Percentiles rank a stretch among this genome's conserved stretches.
Evolutionary conservation across 1,139 yeast genomes (phyloP).

Genomic region (Candida pseudocylindracea): DNA sequence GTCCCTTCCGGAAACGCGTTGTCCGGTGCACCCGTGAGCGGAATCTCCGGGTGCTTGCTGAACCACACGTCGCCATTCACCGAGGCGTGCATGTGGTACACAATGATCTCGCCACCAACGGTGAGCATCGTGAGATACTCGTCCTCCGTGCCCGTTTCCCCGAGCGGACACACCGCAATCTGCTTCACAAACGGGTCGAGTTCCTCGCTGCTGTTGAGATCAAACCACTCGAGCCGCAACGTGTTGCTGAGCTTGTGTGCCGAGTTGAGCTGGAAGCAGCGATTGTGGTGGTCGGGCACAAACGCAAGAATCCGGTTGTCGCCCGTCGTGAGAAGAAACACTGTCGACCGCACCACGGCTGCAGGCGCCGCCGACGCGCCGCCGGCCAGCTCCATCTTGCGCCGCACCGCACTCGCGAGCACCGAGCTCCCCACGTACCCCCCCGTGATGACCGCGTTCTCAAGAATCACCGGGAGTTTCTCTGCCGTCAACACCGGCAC

Average conservation of each 20-base stretch:
- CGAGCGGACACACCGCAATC: constrained; percentile 40
- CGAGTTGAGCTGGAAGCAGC: constrained; percentile 40
- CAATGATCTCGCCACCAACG: constrained; percentile 54
- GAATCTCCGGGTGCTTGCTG: constrained; percentile 21
- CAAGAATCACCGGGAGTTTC: constrained; percentile 25
- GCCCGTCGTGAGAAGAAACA: constrained; percentile 52
- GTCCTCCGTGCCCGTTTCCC: constrained; percentile 26
- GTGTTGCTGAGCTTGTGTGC: constrained; percentile 34
- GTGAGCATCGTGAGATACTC: constrained; percentile 55
- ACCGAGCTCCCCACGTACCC: constrained; percentile 35
- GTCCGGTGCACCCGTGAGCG: constrained; percentile 53
- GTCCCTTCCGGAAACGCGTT: constrained; percentile 54
- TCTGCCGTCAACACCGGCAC: constrained; percentile 10
- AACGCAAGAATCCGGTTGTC: constrained; percentile 53
- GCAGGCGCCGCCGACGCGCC: too few species aligned
- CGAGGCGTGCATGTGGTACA: constrained; percentile 31
- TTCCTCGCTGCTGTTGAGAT: constrained; percentile 24
- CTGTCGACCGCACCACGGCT: constrained; percentile 1
- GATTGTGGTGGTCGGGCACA: constrained; percentile 38
- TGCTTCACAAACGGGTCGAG: constrained; percentile 66
- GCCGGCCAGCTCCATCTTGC: constrained; percentile 8
- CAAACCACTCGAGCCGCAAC: constrained; percentile 31
- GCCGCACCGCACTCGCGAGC: constrained; percentile 16
- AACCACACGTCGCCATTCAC: constrained; percentile 5
- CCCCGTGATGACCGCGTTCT: constrained; percentile 42